These are phyloP conservation scores for Tolypocladium tundrense DNA, from an alignment of 2,329 filamentous ascomycete species.

Conservation along the genomic window DNA sequence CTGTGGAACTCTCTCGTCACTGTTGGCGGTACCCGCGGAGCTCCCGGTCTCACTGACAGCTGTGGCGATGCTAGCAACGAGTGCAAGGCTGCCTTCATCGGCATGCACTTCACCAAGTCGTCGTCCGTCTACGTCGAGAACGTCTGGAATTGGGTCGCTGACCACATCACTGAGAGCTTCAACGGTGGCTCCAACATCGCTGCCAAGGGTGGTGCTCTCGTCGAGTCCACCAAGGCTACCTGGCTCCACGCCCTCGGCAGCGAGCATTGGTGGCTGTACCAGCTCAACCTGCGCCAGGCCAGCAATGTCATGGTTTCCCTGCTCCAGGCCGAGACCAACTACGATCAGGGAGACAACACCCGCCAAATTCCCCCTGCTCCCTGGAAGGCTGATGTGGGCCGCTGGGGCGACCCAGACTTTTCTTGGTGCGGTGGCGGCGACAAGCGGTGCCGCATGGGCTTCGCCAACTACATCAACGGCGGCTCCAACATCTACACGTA, in stretches of 20 bases:
- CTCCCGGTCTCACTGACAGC: constrained; percentile 24
- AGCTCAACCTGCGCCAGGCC: constrained; percentile 41
- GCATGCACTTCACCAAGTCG: constrained; percentile 35
- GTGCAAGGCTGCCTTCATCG: constrained; percentile 36
- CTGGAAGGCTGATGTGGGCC: constrained; percentile 23
- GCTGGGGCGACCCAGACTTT: constrained; percentile 33
- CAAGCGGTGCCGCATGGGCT: constrained; percentile 30
- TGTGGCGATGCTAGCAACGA: constrained; percentile 20
- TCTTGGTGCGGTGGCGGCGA: constrained; percentile 25
- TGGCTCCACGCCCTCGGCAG: constrained; percentile 38
- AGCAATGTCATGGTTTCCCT: constrained; percentile 38
- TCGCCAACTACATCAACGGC: constrained; percentile 30
- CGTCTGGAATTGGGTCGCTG: constrained; percentile 30
- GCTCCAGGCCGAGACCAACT: constrained; percentile 44
- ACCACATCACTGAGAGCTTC: constrained; percentile 38
- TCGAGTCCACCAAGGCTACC: constrained; percentile 35
- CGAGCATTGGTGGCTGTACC: constrained; percentile 50
- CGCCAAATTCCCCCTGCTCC: constrained; percentile 24
- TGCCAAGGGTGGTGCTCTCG: constrained; percentile 35
- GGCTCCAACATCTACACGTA: constrained; percentile 30
- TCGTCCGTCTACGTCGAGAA: constrained; percentile 14
- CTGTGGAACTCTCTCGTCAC: constrained; percentile 36
- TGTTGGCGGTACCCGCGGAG: constrained; percentile 31
- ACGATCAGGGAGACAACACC: constrained; percentile 21
- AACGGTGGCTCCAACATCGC: constrained; percentile 35